Conservation (phyloP, 768 basidiomycete species). For the Xerocomus potaroensis region DNA sequence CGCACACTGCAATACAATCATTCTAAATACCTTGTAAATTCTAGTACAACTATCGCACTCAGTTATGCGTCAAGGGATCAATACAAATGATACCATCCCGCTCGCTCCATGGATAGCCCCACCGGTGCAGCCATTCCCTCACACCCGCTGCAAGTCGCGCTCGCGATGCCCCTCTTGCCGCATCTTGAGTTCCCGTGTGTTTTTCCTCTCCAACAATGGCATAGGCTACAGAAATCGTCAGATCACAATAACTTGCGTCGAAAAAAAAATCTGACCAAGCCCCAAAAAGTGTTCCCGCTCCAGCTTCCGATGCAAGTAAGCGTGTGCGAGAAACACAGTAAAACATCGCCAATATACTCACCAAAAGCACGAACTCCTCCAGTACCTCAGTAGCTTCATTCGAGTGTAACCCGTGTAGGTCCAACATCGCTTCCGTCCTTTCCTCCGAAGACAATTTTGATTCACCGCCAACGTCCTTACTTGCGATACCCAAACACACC, state of each 20-base stretch:
- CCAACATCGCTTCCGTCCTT: conserved; percentile 81
- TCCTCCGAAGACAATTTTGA: conserved; percentile 72
- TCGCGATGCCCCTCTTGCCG: conserved; percentile 74
- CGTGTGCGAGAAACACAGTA: neutral
- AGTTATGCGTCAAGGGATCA: conserved; percentile 73
- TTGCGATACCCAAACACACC: conserved; percentile 82
- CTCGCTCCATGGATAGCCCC: conserved; percentile 96
- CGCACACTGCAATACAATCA: neutral
- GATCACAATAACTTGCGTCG: neutral
- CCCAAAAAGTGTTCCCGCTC: conserved; percentile 88
- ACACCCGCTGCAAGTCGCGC: conserved; percentile 81
- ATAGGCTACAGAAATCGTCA: conserved; percentile 52
- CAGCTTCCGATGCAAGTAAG: conserved; percentile 44
- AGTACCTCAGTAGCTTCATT: conserved; percentile 90
- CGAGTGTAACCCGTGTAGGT: conserved; percentile 91
- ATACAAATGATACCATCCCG: conserved; percentile 87
- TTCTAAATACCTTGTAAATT: conserved; percentile 11
- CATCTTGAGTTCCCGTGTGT: conserved; percentile 90
- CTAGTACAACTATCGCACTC: conserved; percentile 4
- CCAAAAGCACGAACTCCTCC: conserved; percentile 83
- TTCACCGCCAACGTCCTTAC: conserved; percentile 49
- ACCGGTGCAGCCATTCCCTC: conserved; percentile 86
- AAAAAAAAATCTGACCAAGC: conserved; percentile 49
- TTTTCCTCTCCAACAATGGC: conserved; percentile 94
- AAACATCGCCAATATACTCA: conserved; percentile 41